These are phyloP conservation scores for Leptomonas pyrrhocoris DNA, from an alignment of 208 protist species.

Conservation along the genomic window DNA sequence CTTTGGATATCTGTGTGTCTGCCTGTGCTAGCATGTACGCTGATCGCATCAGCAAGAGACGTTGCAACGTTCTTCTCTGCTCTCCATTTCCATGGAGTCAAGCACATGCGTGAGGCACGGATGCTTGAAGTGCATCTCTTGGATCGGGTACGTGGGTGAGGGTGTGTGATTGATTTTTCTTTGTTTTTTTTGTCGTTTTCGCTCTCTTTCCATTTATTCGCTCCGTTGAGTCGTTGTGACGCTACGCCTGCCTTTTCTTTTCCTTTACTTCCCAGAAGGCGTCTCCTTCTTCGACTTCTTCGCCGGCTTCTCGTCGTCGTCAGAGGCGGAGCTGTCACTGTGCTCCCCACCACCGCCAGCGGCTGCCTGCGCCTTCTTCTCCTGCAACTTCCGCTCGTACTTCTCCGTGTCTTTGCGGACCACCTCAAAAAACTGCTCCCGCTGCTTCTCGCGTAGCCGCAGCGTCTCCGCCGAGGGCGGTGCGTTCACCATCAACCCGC, in stretches of 20 bases:
- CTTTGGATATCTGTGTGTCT: no score
- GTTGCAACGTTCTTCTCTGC: no score
- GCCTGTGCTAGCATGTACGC: no score
- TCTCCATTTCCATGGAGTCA: no score
- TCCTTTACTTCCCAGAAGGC: background rate
- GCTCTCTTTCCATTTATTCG: background rate
- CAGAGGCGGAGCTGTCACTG: constrained; percentile 26
- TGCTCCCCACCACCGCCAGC: constrained; percentile 26
- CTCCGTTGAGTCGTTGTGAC: no score
- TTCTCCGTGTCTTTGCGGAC: constrained; percentile 71
- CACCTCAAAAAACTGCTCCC: constrained; percentile 82
- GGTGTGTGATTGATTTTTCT: no score
- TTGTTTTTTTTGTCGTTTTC: no score
- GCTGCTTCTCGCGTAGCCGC: constrained; percentile 81
- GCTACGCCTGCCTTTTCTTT: background rate
- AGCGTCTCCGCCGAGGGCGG: constrained; percentile 60
- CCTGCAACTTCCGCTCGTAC: constrained; percentile 72
- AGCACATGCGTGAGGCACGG: no score
- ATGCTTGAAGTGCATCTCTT: no score
- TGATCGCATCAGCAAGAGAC: no score
- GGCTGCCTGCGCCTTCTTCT: constrained; percentile 40
- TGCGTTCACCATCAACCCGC: constrained; percentile 43
- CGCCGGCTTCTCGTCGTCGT: constrained; percentile 29
- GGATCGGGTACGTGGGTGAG: no score
- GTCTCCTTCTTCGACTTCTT: constrained; percentile 27